These are phyloP conservation scores for Chaetomiaceae sp. DNA, from an alignment of 2,329 filamentous ascomycete species.

Conservation along the genomic window DNA sequence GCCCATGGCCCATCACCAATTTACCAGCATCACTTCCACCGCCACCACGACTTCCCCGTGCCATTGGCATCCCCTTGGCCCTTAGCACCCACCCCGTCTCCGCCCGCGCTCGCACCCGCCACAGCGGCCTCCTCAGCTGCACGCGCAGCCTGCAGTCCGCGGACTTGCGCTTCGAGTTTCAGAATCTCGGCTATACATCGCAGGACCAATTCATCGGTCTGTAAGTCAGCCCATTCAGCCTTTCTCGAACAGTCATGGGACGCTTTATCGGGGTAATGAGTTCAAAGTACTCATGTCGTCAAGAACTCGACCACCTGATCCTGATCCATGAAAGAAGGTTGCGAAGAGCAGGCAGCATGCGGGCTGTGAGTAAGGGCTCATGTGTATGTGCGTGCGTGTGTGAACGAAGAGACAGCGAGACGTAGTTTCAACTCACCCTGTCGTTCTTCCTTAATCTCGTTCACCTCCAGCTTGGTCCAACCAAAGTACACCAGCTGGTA, in stretches of 20 bases:
- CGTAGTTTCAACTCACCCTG: slow-evolving; percentile 46
- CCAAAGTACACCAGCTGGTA: slow-evolving; percentile 72
- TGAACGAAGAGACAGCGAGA: too few relatives aligned
- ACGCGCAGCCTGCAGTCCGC: slow-evolving; percentile 11
- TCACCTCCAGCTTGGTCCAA: slow-evolving; percentile 68
- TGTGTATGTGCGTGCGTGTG: too few relatives aligned
- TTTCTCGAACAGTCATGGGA: too few relatives aligned
- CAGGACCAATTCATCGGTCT: too few relatives aligned
- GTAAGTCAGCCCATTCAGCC: too few relatives aligned
- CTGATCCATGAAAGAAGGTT: not conserved
- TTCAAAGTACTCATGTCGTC: too few relatives aligned
- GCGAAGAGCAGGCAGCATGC: too few relatives aligned
- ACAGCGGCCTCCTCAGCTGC: not conserved
- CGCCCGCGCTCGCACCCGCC: not conserved
- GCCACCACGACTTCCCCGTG: slow-evolving; percentile 2
- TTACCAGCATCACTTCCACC: too few relatives aligned
- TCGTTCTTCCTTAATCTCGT: slow-evolving; percentile 58
- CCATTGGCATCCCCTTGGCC: not conserved
- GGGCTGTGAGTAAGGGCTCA: too few relatives aligned
- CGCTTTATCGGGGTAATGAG: too few relatives aligned
- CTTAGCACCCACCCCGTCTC: not conserved
- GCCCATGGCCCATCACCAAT: too few relatives aligned
- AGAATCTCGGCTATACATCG: slow-evolving; percentile 20
- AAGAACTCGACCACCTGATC: not conserved
- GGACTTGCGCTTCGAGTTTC: slow-evolving; percentile 20